Evolutionary conservation across 75 land plant species (phyloP), one percentile per base, ranked within the genome.

Genomic region (Cupressus sempervirens): DNA sequence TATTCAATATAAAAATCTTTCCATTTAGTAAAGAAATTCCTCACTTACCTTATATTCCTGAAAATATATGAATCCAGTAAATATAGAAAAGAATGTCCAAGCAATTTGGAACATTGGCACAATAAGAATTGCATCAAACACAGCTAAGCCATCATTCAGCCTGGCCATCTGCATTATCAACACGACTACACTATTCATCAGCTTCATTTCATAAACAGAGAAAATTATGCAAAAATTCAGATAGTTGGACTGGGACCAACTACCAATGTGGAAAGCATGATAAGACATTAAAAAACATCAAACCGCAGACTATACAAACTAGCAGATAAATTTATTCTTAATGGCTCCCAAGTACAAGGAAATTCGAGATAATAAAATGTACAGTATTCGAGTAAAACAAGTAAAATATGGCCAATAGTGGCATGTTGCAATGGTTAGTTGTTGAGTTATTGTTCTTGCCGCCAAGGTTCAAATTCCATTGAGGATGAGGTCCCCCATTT

Each of bases 71-170:
- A 98, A 96, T 82, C 99, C 99, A 70, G 99, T 98, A 87, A 98
- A 98, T 35, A 98, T 98, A 76, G 99, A 98, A 85, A 98, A 98
- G 83, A 94, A 96, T 36, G 99, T 98, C 99, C 99, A 98, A 65
- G 90, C 94, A 89, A 98, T 98, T 88, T 98, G 99, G 80, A 98
- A 93, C 99, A 98, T 98, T 13, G 99, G 99, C 43, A 98, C 97
- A 83, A 98, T 98, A 43, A 98, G 92, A 62, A 98, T 98, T 81
- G 95, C 97, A 93, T 98, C 99, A 83, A 95, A 98, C 74, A 95
- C 82, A 18, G 99, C 90, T 88, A 98, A 86, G 36, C 99, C 99
- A 89, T 98, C 99, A 89, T 98, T 98, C 86, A 98, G 85, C 85
- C 99, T 92, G 54, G 97, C 89, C 99, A 98, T 95, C 99, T 98